phyloP scores from a whole-genome alignment of 768 basidiomycete species.

The Sistotremastrum niveocremeum region DNA sequence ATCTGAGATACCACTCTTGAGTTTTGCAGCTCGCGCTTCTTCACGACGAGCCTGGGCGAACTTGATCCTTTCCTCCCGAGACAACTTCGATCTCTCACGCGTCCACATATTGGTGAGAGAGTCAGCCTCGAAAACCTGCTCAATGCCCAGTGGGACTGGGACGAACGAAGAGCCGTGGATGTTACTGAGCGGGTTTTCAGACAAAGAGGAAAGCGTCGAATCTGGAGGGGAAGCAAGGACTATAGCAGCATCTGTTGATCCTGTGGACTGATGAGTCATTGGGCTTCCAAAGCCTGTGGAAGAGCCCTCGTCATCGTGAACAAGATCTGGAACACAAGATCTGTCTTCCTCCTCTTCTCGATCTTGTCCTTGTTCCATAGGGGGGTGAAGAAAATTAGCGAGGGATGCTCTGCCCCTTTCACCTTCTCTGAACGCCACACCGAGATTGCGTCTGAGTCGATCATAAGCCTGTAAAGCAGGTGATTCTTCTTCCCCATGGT shows the following conservation, averaged over 20 bases:
- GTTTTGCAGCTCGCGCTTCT: conserved; percentile 7
- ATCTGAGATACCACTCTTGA: not conserved
- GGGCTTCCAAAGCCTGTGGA: too few species aligned
- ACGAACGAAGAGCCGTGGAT: not conserved
- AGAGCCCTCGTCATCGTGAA: too few species aligned
- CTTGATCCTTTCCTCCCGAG: conserved; percentile 63
- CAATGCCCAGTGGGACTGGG: conserved; percentile 42
- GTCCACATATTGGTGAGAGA: conserved; percentile 21
- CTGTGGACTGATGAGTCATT: too few species aligned
- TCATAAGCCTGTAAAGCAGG: conserved; percentile 62
- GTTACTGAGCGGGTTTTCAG: too few species aligned
- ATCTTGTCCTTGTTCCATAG: conserved; percentile 7
- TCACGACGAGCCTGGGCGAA: conserved; percentile 37
- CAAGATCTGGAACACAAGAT: too few species aligned
- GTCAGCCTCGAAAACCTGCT: conserved; percentile 77
- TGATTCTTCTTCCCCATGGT: conserved; percentile 8
- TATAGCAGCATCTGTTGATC: too few species aligned
- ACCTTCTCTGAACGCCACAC: conserved; percentile 66
- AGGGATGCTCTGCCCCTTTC: conserved; percentile 64
- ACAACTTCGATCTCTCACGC: conserved; percentile 51
- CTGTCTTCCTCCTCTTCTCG: not conserved
- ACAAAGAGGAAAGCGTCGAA: too few species aligned
- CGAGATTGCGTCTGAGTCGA: conserved; percentile 59
- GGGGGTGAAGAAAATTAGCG: conserved; percentile 41
- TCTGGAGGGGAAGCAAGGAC: too few species aligned